phyloP scores from a whole-genome alignment of 306 rosid genomes.

The Citrullus colocynthis region DNA sequence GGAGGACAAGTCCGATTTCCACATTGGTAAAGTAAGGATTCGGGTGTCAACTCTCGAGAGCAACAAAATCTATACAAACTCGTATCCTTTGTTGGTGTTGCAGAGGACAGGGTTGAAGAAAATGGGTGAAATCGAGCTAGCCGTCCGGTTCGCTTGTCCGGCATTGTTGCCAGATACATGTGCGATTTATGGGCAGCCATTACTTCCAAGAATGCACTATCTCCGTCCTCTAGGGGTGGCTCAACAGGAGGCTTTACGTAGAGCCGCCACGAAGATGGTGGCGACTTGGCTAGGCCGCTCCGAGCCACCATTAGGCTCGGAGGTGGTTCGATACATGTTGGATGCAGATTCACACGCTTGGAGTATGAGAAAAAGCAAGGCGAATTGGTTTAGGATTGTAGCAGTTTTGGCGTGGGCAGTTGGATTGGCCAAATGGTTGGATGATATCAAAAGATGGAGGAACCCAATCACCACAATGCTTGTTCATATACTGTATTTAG shows the following conservation, averaged over 20 bases:
- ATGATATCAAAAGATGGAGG: slow-evolving; percentile 67
- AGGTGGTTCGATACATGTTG: slow-evolving; percentile 83
- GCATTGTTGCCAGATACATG: slow-evolving; percentile 65
- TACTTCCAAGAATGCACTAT: slow-evolving; percentile 82
- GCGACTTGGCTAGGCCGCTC: slow-evolving; percentile 69
- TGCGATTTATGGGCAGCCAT: slow-evolving; percentile 60
- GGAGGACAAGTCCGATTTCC: slow-evolving; percentile 25
- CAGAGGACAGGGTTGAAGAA: slow-evolving; percentile 57
- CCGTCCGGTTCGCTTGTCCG: slow-evolving; percentile 71
- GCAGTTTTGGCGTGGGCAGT: slow-evolving; percentile 77
- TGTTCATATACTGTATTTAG: slow-evolving; percentile 61
- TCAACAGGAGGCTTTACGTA: slow-evolving; percentile 75
- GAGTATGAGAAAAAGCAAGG: slow-evolving; percentile 92
- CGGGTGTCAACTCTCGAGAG: slow-evolving; percentile 85
- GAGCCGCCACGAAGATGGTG: slow-evolving; percentile 71
- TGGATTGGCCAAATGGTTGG: slow-evolving; percentile 85
- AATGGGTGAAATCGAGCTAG: slow-evolving; percentile 80
- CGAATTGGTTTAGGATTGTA: slow-evolving; percentile 90
- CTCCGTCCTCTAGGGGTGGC: slow-evolving; percentile 81
- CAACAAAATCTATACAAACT: slow-evolving; percentile 59
- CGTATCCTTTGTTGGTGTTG: slow-evolving; percentile 57
- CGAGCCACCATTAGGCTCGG: slow-evolving; percentile 74
- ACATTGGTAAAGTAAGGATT: slow-evolving; percentile 66
- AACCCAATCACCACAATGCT: slow-evolving; percentile 68
- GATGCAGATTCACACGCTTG: slow-evolving; percentile 86